Evolutionary conservation across 179 eudicot genomes (phyloP), one percentile per base, ranked within the genome.

Genomic region (Dionaea muscipula): DNA sequence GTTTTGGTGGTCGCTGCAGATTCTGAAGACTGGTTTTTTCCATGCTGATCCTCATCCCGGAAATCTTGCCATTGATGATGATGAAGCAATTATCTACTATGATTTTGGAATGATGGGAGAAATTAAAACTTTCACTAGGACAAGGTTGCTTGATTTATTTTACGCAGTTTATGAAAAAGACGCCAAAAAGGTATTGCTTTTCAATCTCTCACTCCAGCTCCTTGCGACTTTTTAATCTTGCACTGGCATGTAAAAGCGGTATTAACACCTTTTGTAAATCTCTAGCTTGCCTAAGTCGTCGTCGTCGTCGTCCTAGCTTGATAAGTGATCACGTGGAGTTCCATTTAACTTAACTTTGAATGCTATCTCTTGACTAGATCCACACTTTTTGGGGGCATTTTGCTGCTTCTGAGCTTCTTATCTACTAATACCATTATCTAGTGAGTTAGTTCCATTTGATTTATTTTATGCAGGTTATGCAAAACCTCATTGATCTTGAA

Each of bases 31-130:
- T 13, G 99, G 99, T 41, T 94, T 94, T 75, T 94, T 94, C 60
- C 99, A 94, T 56, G 99, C 99, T 23, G 99, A 94, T 75, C 99
- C 99, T 68, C 99, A 94, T 66, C 99, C 96, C 41, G 99, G 99
- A 62, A 93, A 93, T 72, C 94, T 93, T 75, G 99, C 99, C 31
- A 78, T 93, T 69, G 99, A 89, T 66, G 69, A 71, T 35, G 99
- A 93, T 67, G 94, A 85, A 81, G 78, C 96, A 56, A 75, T 89
- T 65, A 94, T 94, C 60, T 94, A 94, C 64, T 94, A 94, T 53
- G 99, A 94, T 70, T 94, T 94, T 41, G 99, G 99, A 59, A 89
- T 89, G 96, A 93, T 89, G 99, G 99, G 99, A 61, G 99, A 93
- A 46, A 89, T 93, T 43, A 93, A 89, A 71, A 74, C 94, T 55